Conservation (phyloP, 2,329 filamentous ascomycete species). For the Fusarium pseudograminearum region DNA sequence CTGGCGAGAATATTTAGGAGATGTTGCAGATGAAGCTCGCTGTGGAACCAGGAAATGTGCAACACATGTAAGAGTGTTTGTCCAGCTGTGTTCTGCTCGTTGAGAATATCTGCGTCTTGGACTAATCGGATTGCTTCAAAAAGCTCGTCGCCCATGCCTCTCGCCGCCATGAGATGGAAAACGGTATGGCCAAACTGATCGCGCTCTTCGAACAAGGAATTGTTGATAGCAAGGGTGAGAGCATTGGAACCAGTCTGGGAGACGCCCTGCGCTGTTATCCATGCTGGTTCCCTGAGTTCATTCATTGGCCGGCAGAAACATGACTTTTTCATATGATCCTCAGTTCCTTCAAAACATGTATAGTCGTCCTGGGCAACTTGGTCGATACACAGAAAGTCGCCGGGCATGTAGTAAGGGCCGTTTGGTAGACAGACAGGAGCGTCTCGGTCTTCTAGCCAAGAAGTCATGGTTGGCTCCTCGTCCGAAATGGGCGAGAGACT, state of each 20-base stretch:
- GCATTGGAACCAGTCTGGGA: conserved; percentile 35
- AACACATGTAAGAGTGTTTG: conserved; percentile 65
- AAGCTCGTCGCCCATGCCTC: conserved; percentile 47
- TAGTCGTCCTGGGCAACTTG: conserved; percentile 17
- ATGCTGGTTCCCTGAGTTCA: conserved; percentile 46
- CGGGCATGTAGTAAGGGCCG: conserved; percentile 56
- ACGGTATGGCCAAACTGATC: conserved; percentile 63
- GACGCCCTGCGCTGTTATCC: conserved; percentile 49
- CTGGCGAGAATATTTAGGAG: conserved; percentile 44
- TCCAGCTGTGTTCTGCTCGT: conserved; percentile 56
- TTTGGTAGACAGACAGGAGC: conserved; percentile 39
- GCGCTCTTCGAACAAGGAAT: conserved; percentile 25
- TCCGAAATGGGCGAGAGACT: conserved; percentile 47
- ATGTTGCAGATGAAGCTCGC: conserved; percentile 40
- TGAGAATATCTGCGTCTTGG: conserved; percentile 39
- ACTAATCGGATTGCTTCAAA: conserved; percentile 43
- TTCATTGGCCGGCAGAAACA: conserved; percentile 49
- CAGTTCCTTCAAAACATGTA: conserved; percentile 36
- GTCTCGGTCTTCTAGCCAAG: conserved; percentile 50
- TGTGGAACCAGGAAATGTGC: conserved; percentile 52
- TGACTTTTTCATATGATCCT: conserved; percentile 43
- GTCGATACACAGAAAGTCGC: conserved; percentile 61
- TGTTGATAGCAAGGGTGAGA: conserved; percentile 4
- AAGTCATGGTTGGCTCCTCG: conserved; percentile 18
- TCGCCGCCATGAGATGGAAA: conserved; percentile 60